Evolutionary conservation across 1,284 basidiomycete species (phyloP).

Genomic region (Ceratobasidium sp.): DNA sequence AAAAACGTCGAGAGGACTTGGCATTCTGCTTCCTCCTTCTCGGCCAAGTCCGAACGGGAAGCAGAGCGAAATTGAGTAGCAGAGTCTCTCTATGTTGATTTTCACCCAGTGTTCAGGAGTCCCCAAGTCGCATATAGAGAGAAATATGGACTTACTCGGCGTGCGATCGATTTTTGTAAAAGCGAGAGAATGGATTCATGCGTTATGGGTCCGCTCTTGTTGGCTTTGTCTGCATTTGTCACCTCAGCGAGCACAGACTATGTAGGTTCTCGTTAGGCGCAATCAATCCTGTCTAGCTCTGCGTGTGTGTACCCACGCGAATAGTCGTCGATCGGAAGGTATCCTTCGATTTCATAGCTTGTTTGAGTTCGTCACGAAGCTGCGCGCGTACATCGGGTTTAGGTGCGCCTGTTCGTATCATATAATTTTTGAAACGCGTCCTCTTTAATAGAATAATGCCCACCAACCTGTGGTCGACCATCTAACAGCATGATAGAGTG

Average conservation of each 20-base stretch:
- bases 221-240: conserved; percentile 40
- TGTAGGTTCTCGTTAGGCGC: background rate
- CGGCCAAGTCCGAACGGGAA: conserved; percentile 37
- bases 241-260: conserved; percentile 40
- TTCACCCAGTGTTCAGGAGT: background rate
- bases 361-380: conserved; percentile 40
- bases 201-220: conserved; percentile 14
- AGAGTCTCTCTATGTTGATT: conserved; percentile 37
- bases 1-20: conserved; percentile 38
- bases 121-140: background rate
- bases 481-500: background rate
- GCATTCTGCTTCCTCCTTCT: conserved; percentile 38
- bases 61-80: conserved; percentile 38
- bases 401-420: background rate
- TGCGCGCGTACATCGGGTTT: conserved; percentile 29
- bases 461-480: background rate
- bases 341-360: conserved; percentile 41
- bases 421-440: background rate
- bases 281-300: background rate
- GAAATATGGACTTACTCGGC: conserved; percentile 31
- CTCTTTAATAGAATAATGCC: background rate
- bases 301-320: conserved; percentile 22
- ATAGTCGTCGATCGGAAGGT: conserved; percentile 40
- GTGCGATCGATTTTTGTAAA: conserved; percentile 38
- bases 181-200: conserved; percentile 27